These are phyloP conservation scores for Dendrobium catenatum DNA, from an alignment of 106 monocot species.

Conservation along the genomic window DNA sequence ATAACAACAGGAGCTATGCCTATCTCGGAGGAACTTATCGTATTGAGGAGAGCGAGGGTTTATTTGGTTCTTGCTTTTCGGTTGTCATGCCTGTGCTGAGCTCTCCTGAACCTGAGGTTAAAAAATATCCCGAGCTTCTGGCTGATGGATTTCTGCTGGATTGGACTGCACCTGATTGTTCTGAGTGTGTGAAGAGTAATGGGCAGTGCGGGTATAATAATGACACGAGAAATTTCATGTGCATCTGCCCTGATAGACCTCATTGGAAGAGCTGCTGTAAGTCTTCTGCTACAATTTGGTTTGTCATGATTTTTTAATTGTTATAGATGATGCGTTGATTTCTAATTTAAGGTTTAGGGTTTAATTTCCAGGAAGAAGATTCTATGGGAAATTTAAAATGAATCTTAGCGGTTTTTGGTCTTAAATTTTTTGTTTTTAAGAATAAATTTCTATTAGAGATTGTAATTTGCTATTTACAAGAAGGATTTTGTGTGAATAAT, in stretches of 20 bases:
- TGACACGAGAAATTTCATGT: constrained; percentile 6
- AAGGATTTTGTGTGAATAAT: too few relatives aligned
- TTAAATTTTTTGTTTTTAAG: too few relatives aligned
- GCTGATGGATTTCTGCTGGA: constrained; percentile 16
- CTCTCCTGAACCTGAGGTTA: neutral
- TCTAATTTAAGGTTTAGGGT: too few relatives aligned
- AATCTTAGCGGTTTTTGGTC: too few relatives aligned
- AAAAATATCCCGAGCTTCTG: constrained; percentile 11
- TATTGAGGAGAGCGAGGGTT: neutral
- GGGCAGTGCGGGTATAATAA: constrained; percentile 28
- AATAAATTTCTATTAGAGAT: too few relatives aligned
- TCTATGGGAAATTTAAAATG: too few relatives aligned
- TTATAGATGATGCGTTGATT: too few relatives aligned
- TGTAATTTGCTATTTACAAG: too few relatives aligned
- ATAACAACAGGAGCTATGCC: neutral
- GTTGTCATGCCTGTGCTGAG: constrained; percentile 11
- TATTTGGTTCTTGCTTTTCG: neutral
- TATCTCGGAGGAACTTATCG: neutral
- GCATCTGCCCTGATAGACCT: constrained; percentile 21
- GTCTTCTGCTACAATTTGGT: neutral
- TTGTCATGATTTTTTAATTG: too few relatives aligned
- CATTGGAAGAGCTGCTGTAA: constrained; percentile 22
- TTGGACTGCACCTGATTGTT: constrained; percentile 15
- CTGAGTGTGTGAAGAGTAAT: constrained; percentile 16
- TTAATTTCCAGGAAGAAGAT: too few relatives aligned